These are phyloP conservation scores for Lasiodiplodia theobromae DNA, from an alignment of 2,329 filamentous ascomycete species.

Conservation along the genomic window DNA sequence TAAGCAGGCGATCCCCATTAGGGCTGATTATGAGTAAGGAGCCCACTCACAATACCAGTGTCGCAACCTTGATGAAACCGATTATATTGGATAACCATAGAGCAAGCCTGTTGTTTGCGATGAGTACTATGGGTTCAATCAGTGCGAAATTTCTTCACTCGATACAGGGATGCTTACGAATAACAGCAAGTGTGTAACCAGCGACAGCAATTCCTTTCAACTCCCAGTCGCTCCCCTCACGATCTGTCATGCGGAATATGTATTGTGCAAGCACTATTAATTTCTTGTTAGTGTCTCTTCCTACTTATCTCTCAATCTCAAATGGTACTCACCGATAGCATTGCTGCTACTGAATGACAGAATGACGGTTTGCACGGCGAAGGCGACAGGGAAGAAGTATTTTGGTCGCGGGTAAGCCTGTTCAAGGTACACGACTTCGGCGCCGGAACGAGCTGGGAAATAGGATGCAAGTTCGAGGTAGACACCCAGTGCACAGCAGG, in stretches of 20 bases:
- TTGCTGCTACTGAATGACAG: constrained; percentile 73
- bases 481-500: constrained; percentile 61
- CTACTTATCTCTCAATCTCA: neutral
- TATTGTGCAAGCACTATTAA: constrained; percentile 58
- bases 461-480: constrained; percentile 71
- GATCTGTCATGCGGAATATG: constrained; percentile 64
- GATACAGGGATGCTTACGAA: constrained; percentile 52
- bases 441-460: constrained; percentile 71
- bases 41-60: constrained; percentile 59
- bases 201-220: constrained; percentile 71
- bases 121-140: constrained; percentile 43
- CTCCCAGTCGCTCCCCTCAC: constrained; percentile 65
- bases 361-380: constrained; percentile 59
- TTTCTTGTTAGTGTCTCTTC: constrained; percentile 3
- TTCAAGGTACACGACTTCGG: constrained; percentile 72
- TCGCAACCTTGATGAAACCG: constrained; percentile 66
- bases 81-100: constrained; percentile 64
- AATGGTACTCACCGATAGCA: constrained; percentile 57
- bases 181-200: constrained; percentile 65
- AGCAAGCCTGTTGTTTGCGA: constrained; percentile 65
- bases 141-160: neutral
- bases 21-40: no score
- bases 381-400: constrained; percentile 64
- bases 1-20: neutral
- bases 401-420: constrained; percentile 70